These are phyloP conservation scores for Paracamarosporium sp. DNA, from an alignment of 2,329 filamentous ascomycete genomes.

Conservation along the genomic window DNA sequence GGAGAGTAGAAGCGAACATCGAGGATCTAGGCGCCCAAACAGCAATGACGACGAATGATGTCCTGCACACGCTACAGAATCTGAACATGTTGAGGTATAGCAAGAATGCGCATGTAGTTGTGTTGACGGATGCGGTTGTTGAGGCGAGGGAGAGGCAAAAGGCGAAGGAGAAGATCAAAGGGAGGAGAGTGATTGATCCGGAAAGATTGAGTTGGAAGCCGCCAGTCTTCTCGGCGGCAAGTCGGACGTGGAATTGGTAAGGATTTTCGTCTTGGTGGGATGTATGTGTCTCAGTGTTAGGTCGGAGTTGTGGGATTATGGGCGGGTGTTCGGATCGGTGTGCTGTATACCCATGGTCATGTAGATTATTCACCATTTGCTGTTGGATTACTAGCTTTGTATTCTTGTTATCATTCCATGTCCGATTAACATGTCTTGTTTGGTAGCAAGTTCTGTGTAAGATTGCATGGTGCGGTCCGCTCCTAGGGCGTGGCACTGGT, in stretches of 20 bases:
- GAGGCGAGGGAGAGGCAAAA: conserved; percentile 71
- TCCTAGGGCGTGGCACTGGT: no score
- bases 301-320: not conserved
- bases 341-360: not conserved
- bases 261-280: not conserved
- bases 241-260: conserved; percentile 94
- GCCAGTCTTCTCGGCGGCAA: conserved; percentile 88
- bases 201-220: conserved; percentile 91
- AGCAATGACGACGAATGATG: conserved; percentile 97
- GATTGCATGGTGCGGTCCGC: no score
- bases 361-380: not conserved
- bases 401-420: not conserved
- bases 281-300: not conserved
- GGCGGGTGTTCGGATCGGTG: not conserved
- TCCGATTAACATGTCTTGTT: no score
- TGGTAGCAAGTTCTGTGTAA: no score
- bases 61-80: conserved; percentile 92
- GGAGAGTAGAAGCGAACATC: conserved; percentile 77
- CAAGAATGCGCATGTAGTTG: conserved; percentile 95
- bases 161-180: conserved; percentile 81
- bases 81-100: conserved; percentile 95
- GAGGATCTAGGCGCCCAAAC: conserved; percentile 80
- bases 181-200: conserved; percentile 77
- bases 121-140: conserved; percentile 84
- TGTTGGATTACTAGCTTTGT: not conserved